These are phyloP conservation scores for Paraleonurus japonicus DNA, from an alignment of 257 asterid species.

Conservation along the genomic window DNA sequence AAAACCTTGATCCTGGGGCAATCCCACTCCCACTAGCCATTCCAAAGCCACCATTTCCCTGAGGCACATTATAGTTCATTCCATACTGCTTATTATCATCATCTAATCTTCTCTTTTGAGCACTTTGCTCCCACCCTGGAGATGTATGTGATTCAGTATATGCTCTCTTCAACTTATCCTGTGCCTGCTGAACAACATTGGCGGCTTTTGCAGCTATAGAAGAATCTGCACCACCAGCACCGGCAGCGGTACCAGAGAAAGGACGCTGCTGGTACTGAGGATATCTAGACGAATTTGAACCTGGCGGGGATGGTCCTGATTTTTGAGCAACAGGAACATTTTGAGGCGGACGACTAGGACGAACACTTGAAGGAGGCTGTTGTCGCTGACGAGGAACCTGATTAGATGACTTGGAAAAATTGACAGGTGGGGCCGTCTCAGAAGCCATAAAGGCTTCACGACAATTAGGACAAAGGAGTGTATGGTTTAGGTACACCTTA, in stretches of 20 bases:
- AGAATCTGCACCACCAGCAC: constrained; percentile 37
- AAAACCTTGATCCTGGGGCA: constrained; percentile 19
- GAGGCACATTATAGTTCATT: constrained; percentile 27
- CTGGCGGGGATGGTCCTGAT: constrained; percentile 35
- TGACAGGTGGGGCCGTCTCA: constrained; percentile 21
- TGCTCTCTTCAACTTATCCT: constrained; percentile 53
- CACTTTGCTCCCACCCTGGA: constrained; percentile 28
- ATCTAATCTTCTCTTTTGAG: constrained; percentile 45
- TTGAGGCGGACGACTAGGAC: constrained; percentile 31
- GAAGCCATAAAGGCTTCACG: constrained; percentile 21
- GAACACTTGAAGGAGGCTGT: constrained; percentile 11
- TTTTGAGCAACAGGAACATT: constrained; percentile 32
- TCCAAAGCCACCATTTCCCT: constrained; percentile 31
- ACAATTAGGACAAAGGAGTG: constrained; percentile 25
- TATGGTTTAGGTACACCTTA: constrained; percentile 9
- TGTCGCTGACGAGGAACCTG: constrained; percentile 13
- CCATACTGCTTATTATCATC: constrained; percentile 33
- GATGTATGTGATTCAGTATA: constrained; percentile 40
- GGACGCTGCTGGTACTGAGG: constrained; percentile 32
- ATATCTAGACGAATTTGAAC: constrained; percentile 13
- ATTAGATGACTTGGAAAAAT: constrained; percentile 9
- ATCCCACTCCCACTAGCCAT: constrained; percentile 12
- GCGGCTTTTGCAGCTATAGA: constrained; percentile 55
- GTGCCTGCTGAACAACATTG: constrained; percentile 51
- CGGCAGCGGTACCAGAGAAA: constrained; percentile 26